Percentiles rank a stretch among this genome's conserved stretches.
phyloP scores from a whole-genome alignment of 805 yeast species.

The Jamesozyma piceae region DNA sequence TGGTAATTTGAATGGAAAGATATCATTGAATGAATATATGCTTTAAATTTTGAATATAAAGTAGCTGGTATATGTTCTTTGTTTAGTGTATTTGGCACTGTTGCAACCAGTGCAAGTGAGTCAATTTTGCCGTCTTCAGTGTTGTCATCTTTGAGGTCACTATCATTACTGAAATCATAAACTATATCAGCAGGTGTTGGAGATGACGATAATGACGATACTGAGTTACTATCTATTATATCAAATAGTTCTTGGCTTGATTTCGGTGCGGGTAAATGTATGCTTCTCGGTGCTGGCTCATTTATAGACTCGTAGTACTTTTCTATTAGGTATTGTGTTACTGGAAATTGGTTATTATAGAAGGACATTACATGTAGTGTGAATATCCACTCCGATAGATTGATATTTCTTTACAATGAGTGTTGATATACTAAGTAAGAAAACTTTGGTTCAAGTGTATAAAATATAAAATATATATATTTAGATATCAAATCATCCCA shows the following conservation, averaged over 20 bases:
- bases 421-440: too few species aligned
- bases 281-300: constrained; percentile 3
- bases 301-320: constrained; percentile 6
- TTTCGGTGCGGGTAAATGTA: constrained; percentile 2
- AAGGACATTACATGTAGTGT: background rate
- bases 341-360: constrained; percentile 6
- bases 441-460: too few species aligned
- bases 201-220: background rate
- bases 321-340: constrained; percentile 12
- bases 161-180: background rate
- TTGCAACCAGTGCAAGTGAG: background rate
- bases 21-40: background rate
- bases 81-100: background rate
- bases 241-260: constrained; percentile 7
- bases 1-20: constrained; percentile 15
- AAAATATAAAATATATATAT: too few species aligned
- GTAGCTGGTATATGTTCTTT: background rate
- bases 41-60: background rate
- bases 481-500: too few species aligned
- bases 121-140: background rate
- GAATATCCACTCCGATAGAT: background rate
- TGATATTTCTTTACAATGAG: constrained; percentile 11
- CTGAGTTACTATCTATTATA: constrained; percentile 1
- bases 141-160: background rate
- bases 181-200: background rate